Conservation (phyloP, 2,329 filamentous ascomycete genomes). For the Fusarium sterilihyphosum region DNA sequence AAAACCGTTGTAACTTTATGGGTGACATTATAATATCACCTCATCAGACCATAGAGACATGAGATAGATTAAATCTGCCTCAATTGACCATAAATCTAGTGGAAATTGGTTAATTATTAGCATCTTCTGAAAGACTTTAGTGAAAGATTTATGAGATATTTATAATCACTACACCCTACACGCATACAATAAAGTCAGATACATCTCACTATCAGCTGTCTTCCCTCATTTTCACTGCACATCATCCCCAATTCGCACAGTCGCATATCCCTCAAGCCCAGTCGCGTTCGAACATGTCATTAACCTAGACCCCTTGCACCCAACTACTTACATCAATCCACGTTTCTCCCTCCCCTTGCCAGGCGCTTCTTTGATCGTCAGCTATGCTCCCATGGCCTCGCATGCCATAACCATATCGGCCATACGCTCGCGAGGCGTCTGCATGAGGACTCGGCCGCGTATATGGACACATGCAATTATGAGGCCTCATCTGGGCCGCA, state of each 20-base stretch:
- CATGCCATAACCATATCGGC: conserved; percentile 36
- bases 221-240: conserved; percentile 6
- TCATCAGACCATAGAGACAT: conserved; percentile 20
- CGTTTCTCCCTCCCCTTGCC: conserved; percentile 26
- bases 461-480: conserved; percentile 14
- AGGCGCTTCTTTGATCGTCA: conserved; percentile 11
- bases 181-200: background rate
- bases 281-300: conserved; percentile 47
- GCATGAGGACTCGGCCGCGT: conserved; percentile 6
- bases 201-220: background rate
- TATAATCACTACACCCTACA: background rate
- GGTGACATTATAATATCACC: conserved; percentile 16
- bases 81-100: background rate
- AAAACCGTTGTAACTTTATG: conserved; percentile 9
- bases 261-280: conserved; percentile 38
- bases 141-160: background rate
- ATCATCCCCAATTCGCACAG: conserved; percentile 29
- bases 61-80: background rate
- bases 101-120: background rate
- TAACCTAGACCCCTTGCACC: conserved; percentile 16
- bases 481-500: conserved; percentile 22
- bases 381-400: conserved; percentile 35
- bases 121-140: rapidly evolving
- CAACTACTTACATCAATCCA: conserved; percentile 31
- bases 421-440: conserved; percentile 27